A percentile compares a stretch with the other conserved stretches of the same genome.
Conservation (phyloP, 148 eudicot genomes). For the Rhododendron molle region DNA sequence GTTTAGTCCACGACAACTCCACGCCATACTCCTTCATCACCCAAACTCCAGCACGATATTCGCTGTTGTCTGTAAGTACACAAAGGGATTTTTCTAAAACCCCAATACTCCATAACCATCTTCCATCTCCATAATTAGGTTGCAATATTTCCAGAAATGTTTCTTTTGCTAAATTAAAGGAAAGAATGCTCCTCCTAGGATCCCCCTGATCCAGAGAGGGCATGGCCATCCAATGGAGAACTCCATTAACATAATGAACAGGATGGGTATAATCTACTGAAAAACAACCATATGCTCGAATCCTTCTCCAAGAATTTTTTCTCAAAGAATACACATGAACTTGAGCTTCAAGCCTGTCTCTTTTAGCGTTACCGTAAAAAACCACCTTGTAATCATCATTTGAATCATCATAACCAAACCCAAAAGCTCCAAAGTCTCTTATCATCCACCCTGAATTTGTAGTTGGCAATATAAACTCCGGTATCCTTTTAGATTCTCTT, state of each 20-base stretch:
- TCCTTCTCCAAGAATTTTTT: not conserved
- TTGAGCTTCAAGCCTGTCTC: not conserved
- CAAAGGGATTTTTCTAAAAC: not conserved
- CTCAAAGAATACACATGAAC: not conserved
- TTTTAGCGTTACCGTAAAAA: not conserved
- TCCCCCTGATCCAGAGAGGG: not conserved
- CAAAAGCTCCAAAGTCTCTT: not conserved
- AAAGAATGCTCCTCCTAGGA: not conserved
- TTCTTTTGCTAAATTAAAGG: not conserved
- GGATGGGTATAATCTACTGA: not conserved
- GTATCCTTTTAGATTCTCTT: too few relatives aligned
- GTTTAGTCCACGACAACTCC: not conserved
- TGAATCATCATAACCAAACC: not conserved
- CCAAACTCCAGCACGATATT: not conserved
- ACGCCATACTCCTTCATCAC: not conserved
- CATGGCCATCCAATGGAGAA: not conserved
- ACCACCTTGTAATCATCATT: not conserved
- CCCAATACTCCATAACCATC: not conserved
- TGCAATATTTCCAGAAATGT: not conserved
- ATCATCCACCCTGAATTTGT: too few relatives aligned
- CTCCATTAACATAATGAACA: not conserved
- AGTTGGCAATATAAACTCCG: too few relatives aligned
- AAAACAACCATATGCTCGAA: not conserved
- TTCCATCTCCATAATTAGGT: not conserved
- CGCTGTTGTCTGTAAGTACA: not conserved